phyloP scores from a whole-genome alignment of 2,329 filamentous ascomycete genomes.

The Neophaeococcomyces mojaviensis region DNA sequence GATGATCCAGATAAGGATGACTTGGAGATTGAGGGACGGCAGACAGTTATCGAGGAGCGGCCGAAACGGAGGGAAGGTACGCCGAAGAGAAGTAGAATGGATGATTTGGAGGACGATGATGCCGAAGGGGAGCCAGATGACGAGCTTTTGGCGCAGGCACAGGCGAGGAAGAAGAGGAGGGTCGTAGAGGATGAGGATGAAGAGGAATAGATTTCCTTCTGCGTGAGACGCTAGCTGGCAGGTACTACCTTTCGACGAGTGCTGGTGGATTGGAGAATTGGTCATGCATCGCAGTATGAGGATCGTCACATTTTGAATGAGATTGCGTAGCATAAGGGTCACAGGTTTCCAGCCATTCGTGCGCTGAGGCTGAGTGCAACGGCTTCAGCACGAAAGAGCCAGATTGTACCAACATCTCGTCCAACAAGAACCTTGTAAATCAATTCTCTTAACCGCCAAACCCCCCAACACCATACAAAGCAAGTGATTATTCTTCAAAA shows the following conservation, averaged over 20 bases:
- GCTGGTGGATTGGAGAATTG: too few relatives aligned
- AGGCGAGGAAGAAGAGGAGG: constrained; percentile 20
- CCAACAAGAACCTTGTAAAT: too few relatives aligned
- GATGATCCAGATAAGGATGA: constrained; percentile 35
- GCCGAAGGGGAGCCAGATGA: constrained; percentile 15
- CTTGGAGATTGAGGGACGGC: constrained; percentile 24
- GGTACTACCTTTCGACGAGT: too few relatives aligned
- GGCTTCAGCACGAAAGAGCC: too few relatives aligned
- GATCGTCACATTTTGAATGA: too few relatives aligned
- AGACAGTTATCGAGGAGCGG: constrained; percentile 19
- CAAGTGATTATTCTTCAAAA: constrained; percentile 20
- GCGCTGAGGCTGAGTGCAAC: too few relatives aligned
- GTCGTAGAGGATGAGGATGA: constrained; percentile 24
- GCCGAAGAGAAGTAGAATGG: constrained; percentile 11
- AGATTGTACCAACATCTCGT: too few relatives aligned
- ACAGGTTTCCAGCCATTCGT: too few relatives aligned
- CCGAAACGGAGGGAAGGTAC: constrained; percentile 15
- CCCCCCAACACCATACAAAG: not conserved
- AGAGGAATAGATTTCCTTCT: constrained; percentile 9
- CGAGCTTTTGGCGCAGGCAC: constrained; percentile 13
- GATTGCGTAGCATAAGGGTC: too few relatives aligned
- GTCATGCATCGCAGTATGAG: too few relatives aligned
- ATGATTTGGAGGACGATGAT: constrained; percentile 15
- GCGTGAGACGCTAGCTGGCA: too few relatives aligned
- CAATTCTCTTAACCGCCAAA: too few relatives aligned